A percentile compares a stretch with the other conserved stretches of the same genome.
phyloP scores from a whole-genome alignment of 352 stramenopile species.

The Pythium angustatum region DNA sequence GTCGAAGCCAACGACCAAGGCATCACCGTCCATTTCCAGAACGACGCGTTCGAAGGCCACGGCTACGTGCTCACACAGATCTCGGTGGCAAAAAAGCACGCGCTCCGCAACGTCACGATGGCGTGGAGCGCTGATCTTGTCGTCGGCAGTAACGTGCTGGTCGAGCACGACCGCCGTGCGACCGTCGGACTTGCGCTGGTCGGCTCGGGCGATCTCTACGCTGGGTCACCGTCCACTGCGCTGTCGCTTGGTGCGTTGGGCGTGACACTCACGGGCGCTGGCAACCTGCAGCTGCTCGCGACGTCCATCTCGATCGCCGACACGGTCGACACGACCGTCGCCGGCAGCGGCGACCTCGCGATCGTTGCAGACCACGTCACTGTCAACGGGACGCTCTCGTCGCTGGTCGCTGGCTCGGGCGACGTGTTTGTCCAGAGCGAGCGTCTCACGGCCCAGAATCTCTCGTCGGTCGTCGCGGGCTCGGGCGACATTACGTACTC shows the following conservation, averaged over 20 bases:
- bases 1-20: background rate
- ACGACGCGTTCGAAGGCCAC: slow-evolving; percentile 23
- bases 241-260: slow-evolving; percentile 7
- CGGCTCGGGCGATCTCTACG: slow-evolving; percentile 16
- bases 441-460: slow-evolving; percentile 16
- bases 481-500: slow-evolving; percentile 41
- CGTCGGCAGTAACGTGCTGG: slow-evolving; percentile 28
- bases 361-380: slow-evolving; percentile 31
- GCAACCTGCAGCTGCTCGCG: slow-evolving; percentile 17
- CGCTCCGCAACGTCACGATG: slow-evolving; percentile 22
- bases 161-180: background rate
- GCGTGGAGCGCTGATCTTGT: slow-evolving; percentile 29
- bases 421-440: slow-evolving; percentile 37
- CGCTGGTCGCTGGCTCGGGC: slow-evolving; percentile 33
- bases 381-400: slow-evolving; percentile 18
- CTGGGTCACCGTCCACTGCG: background rate
- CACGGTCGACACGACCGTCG: slow-evolving; percentile 6
- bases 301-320: slow-evolving; percentile 7
- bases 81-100: slow-evolving; percentile 22
- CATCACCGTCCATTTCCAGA: slow-evolving; percentile 17
- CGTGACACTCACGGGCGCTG: slow-evolving; percentile 24
- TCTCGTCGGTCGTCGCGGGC: slow-evolving; percentile 33
- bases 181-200: background rate
- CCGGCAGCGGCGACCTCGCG: slow-evolving; percentile 29
- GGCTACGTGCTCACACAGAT: slow-evolving; percentile 40